Percentiles rank a stretch among this genome's conserved stretches.
Evolutionary conservation across 176 grass and related monocot species (phyloP).

Genomic region (Panicum miliaceum): DNA sequence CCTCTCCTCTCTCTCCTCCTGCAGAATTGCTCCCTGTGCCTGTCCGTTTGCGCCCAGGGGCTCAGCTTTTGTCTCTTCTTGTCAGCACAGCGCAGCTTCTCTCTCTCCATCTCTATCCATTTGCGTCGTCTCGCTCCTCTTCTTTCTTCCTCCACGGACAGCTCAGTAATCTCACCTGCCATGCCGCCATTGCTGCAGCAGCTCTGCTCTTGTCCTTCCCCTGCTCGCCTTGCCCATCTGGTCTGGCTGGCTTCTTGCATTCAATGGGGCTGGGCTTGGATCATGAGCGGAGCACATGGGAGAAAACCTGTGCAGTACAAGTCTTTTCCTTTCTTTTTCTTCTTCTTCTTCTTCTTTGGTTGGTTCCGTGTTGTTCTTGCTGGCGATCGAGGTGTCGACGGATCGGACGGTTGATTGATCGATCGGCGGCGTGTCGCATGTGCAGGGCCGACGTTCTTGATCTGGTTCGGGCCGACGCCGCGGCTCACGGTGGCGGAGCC

Average conservation of each 20-base stretch:
- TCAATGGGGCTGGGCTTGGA: constrained; percentile 18
- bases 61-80: constrained; percentile 81
- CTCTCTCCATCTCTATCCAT: constrained; percentile 34
- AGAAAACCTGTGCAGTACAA: background rate
- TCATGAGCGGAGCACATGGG: constrained; percentile 38
- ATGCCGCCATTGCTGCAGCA: background rate
- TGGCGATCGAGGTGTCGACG: constrained; percentile 12
- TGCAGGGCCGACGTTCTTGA: constrained; percentile 73
- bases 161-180: constrained; percentile 2
- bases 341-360: background rate
- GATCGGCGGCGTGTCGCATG: background rate
- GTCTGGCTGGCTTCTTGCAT: constrained; percentile 39
- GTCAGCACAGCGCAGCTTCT: constrained; percentile 53
- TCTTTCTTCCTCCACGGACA: background rate
- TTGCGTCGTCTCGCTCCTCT: background rate
- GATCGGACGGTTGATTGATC: background rate
- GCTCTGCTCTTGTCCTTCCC: constrained; percentile 8
- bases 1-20: background rate
- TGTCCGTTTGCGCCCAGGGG: constrained; percentile 39
- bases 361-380: background rate
- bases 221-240: background rate
- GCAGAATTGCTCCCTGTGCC: constrained; percentile 36
- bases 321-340: constrained; percentile 3
- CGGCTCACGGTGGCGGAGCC: constrained; percentile 75
- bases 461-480: constrained; percentile 92